Evolutionary conservation across 805 yeast genomes (phyloP).

Genomic region (Ogataea kodamae): DNA sequence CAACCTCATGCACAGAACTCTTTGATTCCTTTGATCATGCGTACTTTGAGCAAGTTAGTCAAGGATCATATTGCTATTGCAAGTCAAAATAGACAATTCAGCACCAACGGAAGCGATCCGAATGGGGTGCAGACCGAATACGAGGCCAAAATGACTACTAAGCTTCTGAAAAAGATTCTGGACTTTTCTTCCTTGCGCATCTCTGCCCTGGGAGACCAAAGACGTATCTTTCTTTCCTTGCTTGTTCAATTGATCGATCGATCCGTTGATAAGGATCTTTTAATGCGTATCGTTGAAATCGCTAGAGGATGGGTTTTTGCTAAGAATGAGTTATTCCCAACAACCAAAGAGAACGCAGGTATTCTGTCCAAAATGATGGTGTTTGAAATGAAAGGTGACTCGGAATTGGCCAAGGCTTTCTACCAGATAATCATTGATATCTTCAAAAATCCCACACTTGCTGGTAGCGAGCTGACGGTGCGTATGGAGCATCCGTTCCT

Average conservation of each 20-base stretch:
- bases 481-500: slow-evolving; percentile 95
- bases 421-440: slow-evolving; percentile 84
- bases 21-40: slow-evolving; percentile 71
- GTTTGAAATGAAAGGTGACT: slow-evolving; percentile 84
- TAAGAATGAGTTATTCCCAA: slow-evolving; percentile 80
- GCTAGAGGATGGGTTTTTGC: slow-evolving; percentile 90
- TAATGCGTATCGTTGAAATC: slow-evolving; percentile 69
- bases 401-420: slow-evolving; percentile 69
- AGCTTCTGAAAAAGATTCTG: slow-evolving; percentile 68
- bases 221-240: slow-evolving; percentile 80
- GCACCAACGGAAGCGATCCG: slow-evolving; percentile 15
- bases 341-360: slow-evolving; percentile 94
- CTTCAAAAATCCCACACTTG: slow-evolving; percentile 73
- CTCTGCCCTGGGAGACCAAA: slow-evolving; percentile 85
- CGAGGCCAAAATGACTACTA: slow-evolving; percentile 79
- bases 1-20: slow-evolving; percentile 74
- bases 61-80: slow-evolving; percentile 77
- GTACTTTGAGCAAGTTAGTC: slow-evolving; percentile 83
- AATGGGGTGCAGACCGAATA: slow-evolving; percentile 41
- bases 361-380: slow-evolving; percentile 90
- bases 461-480: slow-evolving; percentile 84
- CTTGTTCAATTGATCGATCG: slow-evolving; percentile 89
- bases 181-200: slow-evolving; percentile 78
- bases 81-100: slow-evolving; percentile 39
- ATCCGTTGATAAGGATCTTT: slow-evolving; percentile 70